phyloP scores from a whole-genome alignment of 352 stramenopile species.

The Blastocystis sp. region DNA sequence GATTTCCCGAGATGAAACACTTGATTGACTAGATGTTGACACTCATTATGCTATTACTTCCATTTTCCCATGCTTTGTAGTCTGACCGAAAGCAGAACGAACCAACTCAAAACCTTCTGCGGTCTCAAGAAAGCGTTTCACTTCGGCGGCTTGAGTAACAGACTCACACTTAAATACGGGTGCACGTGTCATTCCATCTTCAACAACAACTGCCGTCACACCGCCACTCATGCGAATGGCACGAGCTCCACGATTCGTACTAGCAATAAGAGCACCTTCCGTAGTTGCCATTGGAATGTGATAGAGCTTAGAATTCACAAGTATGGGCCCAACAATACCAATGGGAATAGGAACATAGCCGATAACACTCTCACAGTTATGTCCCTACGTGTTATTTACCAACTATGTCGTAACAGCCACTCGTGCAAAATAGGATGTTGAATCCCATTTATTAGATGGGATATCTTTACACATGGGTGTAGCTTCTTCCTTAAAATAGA shows the following conservation, averaged over 20 bases:
- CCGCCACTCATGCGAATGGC: constrained; percentile 79
- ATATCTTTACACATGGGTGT: constrained; percentile 50
- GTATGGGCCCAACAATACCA: constrained; percentile 81
- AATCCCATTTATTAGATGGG: constrained; percentile 64
- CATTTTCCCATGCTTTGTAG: constrained; percentile 83
- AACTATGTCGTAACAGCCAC: constrained; percentile 20
- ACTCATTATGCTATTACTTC: constrained; percentile 24
- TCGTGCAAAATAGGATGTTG: constrained; percentile 65
- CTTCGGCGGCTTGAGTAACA: constrained; percentile 71
- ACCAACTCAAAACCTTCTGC: constrained; percentile 77
- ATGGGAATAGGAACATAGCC: constrained; percentile 84
- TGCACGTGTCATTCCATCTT: constrained; percentile 84
- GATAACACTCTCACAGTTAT: constrained; percentile 86
- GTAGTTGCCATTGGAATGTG: constrained; percentile 87
- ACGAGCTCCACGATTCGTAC: constrained; percentile 80
- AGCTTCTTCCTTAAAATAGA: constrained; percentile 70
- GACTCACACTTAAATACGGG: constrained; percentile 78
- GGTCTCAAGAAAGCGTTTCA: constrained; percentile 74
- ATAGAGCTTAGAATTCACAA: constrained; percentile 78
- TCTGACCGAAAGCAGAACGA: constrained; percentile 80
- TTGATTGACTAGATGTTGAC: constrained; percentile 70
- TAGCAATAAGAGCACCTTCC: constrained; percentile 83
- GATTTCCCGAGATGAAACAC: constrained; percentile 79
- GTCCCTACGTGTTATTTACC: constrained; percentile 72
- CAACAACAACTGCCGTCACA: constrained; percentile 75